These are phyloP conservation scores for Polyporus arcularius DNA, from an alignment of 768 basidiomycete species.

Conservation along the genomic window DNA sequence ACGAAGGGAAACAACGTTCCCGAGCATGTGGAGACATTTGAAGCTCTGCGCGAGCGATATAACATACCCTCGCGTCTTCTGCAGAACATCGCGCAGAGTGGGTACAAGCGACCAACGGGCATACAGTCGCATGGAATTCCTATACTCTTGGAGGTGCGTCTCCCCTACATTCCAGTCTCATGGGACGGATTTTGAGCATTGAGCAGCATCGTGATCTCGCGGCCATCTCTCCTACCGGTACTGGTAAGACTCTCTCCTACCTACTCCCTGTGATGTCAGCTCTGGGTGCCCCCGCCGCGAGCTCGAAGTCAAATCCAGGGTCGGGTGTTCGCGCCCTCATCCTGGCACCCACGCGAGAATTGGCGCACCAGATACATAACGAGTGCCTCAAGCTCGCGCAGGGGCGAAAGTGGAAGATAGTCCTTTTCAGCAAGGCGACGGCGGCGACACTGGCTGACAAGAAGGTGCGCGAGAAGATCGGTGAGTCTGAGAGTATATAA, in stretches of 20 bases:
- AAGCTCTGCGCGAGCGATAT: constrained; percentile 58
- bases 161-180: not conserved
- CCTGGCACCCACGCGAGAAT: constrained; percentile 89
- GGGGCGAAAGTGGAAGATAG: constrained; percentile 80
- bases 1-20: constrained; percentile 77
- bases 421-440: constrained; percentile 88
- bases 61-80: constrained; percentile 59
- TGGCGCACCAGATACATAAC: constrained; percentile 95
- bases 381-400: constrained; percentile 83
- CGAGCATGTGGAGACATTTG: constrained; percentile 55
- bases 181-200: not conserved
- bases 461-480: constrained; percentile 72
- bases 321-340: constrained; percentile 76
- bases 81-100: constrained; percentile 60
- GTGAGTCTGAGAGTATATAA: constrained; percentile 40
- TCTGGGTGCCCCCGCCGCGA: constrained; percentile 56
- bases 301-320: constrained; percentile 44
- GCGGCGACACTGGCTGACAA: constrained; percentile 80
- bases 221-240: constrained; percentile 96
- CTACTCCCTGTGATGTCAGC: constrained; percentile 76
- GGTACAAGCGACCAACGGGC: constrained; percentile 70
- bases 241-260: constrained; percentile 95
- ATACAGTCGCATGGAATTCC: constrained; percentile 83
- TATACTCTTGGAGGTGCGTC: constrained; percentile 71
- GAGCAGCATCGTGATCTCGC: constrained; percentile 78